Conservation (phyloP, 73 alveolate species). For the Durusdinium trenchii region DNA sequence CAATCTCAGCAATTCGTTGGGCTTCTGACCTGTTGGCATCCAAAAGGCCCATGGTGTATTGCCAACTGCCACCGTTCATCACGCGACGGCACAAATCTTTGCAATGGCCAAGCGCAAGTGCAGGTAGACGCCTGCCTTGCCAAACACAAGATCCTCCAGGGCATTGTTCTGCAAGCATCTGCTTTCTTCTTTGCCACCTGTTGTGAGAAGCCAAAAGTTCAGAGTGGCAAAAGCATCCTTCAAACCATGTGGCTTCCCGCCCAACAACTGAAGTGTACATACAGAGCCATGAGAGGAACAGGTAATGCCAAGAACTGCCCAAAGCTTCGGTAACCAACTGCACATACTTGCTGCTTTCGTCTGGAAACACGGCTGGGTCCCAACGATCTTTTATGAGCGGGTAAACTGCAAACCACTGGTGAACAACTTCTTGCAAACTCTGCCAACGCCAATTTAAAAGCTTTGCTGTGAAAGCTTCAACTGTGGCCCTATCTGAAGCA, state of each 20-base stretch:
- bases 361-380: background rate
- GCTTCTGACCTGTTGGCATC: background rate
- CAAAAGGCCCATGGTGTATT: background rate
- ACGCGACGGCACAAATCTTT: background rate
- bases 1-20: background rate
- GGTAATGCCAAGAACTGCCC: background rate
- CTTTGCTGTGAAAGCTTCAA: background rate
- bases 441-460: background rate
- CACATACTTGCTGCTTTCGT: background rate
- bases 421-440: background rate
- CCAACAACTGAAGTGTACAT: background rate
- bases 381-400: background rate
- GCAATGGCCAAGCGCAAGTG: background rate
- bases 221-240: conserved; percentile 15
- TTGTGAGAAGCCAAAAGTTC: background rate
- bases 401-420: background rate
- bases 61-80: background rate
- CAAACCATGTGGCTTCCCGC: background rate
- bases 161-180: background rate
- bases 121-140: background rate
- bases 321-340: background rate
- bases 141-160: background rate
- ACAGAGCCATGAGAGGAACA: background rate
- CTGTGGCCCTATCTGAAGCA: background rate
- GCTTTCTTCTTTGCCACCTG: background rate